phyloP scores from a whole-genome alignment of 352 stramenopile species.

The Phytophthora boehmeriae region DNA sequence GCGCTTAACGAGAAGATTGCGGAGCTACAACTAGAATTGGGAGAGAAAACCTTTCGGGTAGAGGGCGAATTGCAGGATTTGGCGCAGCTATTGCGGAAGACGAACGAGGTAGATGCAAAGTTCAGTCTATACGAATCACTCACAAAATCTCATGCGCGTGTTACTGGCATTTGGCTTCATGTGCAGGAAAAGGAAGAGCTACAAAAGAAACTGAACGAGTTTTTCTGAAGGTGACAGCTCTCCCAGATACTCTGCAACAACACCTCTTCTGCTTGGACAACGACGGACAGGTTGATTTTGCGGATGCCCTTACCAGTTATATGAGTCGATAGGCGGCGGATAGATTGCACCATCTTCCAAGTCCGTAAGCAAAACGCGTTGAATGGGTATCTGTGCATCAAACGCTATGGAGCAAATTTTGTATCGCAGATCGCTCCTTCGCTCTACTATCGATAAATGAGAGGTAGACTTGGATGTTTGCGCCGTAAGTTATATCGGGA shows the following conservation, averaged over 20 bases:
- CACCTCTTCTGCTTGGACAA: constrained; percentile 65
- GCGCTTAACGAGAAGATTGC: constrained; percentile 45
- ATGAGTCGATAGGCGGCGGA: constrained; percentile 58
- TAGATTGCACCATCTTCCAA: no score
- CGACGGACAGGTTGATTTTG: constrained; percentile 61
- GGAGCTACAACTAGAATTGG: constrained; percentile 58
- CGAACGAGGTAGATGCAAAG: constrained; percentile 59
- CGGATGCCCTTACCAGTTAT: constrained; percentile 71
- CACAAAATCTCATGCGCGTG: neutral
- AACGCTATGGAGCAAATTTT: neutral
- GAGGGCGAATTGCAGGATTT: constrained; percentile 68
- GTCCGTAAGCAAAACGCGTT: no score
- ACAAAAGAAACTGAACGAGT: constrained; percentile 79
- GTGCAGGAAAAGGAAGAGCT: constrained; percentile 79
- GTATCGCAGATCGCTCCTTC: no score
- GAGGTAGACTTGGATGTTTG: no score
- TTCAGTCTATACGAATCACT: neutral
- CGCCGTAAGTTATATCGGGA: no score
- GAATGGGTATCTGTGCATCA: neutral
- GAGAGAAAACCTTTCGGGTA: constrained; percentile 67
- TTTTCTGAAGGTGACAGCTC: constrained; percentile 78
- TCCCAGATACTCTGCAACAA: constrained; percentile 72
- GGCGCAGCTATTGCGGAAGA: constrained; percentile 59
- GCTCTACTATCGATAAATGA: no score
- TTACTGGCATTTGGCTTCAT: neutral